Percentiles rank a stretch among this genome's conserved stretches.
phyloP scores from a whole-genome alignment of 1,139 yeast genomes.

The Pichia sp. region DNA sequence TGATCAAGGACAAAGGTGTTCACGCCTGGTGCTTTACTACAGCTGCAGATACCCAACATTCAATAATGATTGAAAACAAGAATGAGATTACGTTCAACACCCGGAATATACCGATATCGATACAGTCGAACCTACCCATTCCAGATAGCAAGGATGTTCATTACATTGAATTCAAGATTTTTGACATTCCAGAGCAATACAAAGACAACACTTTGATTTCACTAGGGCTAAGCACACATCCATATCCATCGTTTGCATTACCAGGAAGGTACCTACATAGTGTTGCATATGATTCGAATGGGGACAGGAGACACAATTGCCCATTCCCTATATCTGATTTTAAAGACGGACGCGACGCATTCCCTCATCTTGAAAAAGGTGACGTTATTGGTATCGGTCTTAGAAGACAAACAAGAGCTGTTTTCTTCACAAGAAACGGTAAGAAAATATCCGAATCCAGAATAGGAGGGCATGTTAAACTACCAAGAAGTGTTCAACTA shows the following conservation, averaged over 20 bases:
- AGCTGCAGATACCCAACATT: constrained; percentile 54
- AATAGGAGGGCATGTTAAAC: constrained; percentile 60
- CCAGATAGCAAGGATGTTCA: constrained; percentile 78
- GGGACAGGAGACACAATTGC: constrained; percentile 43
- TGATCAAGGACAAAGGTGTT: constrained; percentile 87
- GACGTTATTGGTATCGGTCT: constrained; percentile 67
- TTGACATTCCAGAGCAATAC: constrained; percentile 48
- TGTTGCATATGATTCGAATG: constrained; percentile 44
- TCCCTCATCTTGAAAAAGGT: constrained; percentile 45
- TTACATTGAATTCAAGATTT: constrained; percentile 79
- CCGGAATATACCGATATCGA: constrained; percentile 64
- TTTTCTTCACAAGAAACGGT: constrained; percentile 65
- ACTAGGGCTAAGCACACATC: constrained; percentile 42
- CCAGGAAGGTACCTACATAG: constrained; percentile 52
- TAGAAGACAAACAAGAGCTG: constrained; percentile 51
- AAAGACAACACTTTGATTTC: constrained; percentile 18
- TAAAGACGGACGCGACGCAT: constrained; percentile 15
- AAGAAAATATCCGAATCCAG: constrained; percentile 59
- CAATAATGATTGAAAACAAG: constrained; percentile 43
- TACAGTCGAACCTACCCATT: constrained; percentile 80
- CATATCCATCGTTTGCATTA: constrained; percentile 53
- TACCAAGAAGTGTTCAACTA: constrained; percentile 28
- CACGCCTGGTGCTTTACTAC: constrained; percentile 89
- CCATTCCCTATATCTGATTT: constrained; percentile 30
- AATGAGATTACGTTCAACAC: constrained; percentile 71